Evolutionary conservation across 495 filamentous ascomycete species (phyloP).

Genomic region (Xylaria palmicola): DNA sequence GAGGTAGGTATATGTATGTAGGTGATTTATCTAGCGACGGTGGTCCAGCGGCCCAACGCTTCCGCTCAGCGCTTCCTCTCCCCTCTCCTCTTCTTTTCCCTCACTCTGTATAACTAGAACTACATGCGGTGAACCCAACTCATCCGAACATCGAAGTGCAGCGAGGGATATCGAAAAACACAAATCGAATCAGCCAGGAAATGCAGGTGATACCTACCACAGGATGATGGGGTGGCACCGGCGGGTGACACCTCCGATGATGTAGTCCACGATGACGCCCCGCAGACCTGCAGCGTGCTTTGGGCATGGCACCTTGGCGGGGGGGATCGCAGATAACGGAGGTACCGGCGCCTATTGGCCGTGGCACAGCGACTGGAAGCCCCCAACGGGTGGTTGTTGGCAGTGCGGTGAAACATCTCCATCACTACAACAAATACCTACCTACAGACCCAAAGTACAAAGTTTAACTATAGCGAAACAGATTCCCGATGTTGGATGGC

Average conservation of each 20-base stretch:
- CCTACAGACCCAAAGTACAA: too few relatives aligned
- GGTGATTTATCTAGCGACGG: too few relatives aligned
- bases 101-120: too few relatives aligned
- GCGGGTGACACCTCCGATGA: slow-evolving; percentile 9
- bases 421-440: too few relatives aligned
- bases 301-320: neutral
- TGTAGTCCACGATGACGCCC: neutral
- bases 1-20: too few relatives aligned
- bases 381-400: neutral
- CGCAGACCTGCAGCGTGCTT: neutral
- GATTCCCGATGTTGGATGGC: too few relatives aligned
- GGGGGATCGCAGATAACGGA: neutral
- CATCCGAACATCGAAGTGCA: neutral
- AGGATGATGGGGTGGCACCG: neutral
- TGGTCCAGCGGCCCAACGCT: too few relatives aligned
- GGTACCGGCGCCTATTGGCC: neutral
- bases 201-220: neutral
- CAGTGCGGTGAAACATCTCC: too few relatives aligned
- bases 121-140: too few relatives aligned
- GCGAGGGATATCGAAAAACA: neutral
- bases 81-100: too few relatives aligned
- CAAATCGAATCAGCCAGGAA: slow-evolving; percentile 7
- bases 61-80: too few relatives aligned
- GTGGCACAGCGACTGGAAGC: neutral
- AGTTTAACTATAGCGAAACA: too few relatives aligned